These are phyloP conservation scores for Rugiboletus extremiorientalis DNA, from an alignment of 1,284 basidiomycete species.

Conservation along the genomic window DNA sequence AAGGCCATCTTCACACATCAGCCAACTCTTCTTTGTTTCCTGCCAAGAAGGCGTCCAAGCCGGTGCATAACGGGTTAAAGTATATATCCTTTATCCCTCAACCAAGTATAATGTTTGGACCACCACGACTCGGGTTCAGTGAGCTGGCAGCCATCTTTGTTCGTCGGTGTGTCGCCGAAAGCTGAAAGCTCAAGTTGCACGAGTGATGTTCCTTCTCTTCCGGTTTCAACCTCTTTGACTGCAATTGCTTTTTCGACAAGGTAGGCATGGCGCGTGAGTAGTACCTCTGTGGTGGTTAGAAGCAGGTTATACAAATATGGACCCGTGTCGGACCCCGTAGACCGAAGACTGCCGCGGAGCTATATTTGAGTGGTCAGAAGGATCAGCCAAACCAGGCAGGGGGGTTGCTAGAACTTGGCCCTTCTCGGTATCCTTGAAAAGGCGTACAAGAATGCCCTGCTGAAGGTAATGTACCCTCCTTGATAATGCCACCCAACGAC, in stretches of 20 bases:
- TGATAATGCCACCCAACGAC: constrained; percentile 9
- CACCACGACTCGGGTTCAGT: constrained; percentile 25
- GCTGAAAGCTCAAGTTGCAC: constrained; percentile 1
- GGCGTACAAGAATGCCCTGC: neutral
- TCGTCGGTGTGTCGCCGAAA: neutral
- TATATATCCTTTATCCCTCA: constrained; percentile 35
- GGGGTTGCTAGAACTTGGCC: neutral
- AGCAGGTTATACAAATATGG: constrained; percentile 15
- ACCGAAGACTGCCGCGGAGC: constrained; percentile 3
- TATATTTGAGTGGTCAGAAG: neutral
- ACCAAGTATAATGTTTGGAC: constrained; percentile 31
- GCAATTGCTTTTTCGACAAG: neutral
- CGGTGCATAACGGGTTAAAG: constrained; percentile 37
- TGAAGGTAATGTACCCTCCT: neutral
- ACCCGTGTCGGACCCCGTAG: constrained; percentile 9
- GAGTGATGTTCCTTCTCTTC: neutral
- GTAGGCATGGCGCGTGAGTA: neutral
- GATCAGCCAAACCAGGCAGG: neutral
- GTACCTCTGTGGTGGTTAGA: neutral
- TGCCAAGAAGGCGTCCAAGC: constrained; percentile 39
- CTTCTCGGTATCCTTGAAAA: neutral
- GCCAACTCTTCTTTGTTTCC: constrained; percentile 7
- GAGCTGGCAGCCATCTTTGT: constrained; percentile 4
- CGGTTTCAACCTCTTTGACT: neutral
- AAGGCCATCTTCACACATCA: constrained; percentile 27